A percentile compares a stretch with the other conserved stretches of the same genome.
phyloP scores from a whole-genome alignment of 108 stramenopile species.

The Skeletonema tropicum region DNA sequence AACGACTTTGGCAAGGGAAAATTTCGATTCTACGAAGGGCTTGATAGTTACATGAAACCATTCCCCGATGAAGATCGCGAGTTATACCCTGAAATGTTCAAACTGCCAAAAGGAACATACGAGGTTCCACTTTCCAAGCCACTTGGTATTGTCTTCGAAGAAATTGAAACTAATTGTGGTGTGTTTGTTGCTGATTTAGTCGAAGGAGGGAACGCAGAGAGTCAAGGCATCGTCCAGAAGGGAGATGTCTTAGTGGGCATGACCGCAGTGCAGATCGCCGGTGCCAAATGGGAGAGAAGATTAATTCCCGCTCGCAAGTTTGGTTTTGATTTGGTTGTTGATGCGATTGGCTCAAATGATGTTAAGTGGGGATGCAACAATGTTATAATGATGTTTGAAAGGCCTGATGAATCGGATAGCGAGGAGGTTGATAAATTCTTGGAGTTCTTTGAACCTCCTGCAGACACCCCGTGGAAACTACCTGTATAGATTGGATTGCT shows the following conservation, averaged over 20 bases:
- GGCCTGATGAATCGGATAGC: constrained; percentile 69
- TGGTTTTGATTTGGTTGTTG: constrained; percentile 84
- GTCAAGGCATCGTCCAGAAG: constrained; percentile 60
- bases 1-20: constrained; percentile 73
- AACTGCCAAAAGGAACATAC: constrained; percentile 75
- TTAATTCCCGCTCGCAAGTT: constrained; percentile 70
- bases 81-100: constrained; percentile 78
- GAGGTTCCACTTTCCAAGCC: constrained; percentile 79
- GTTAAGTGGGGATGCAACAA: constrained; percentile 81
- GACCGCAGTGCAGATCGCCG: constrained; percentile 79
- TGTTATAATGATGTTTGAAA: constrained; percentile 81
- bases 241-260: constrained; percentile 78
- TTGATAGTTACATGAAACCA: constrained; percentile 71
- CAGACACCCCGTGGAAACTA: constrained; percentile 65
- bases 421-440: constrained; percentile 64
- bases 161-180: constrained; percentile 71
- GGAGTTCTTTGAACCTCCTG: constrained; percentile 86
- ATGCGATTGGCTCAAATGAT: constrained; percentile 80
- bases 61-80: constrained; percentile 82
- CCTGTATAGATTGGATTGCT: constrained; percentile 17
- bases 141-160: constrained; percentile 88
- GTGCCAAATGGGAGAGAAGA: constrained; percentile 69
- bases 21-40: constrained; percentile 70
- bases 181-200: constrained; percentile 80
- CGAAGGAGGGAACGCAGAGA: constrained; percentile 79